Conservation (phyloP, 1,284 basidiomycete genomes). For the Leccinum idahoense region DNA sequence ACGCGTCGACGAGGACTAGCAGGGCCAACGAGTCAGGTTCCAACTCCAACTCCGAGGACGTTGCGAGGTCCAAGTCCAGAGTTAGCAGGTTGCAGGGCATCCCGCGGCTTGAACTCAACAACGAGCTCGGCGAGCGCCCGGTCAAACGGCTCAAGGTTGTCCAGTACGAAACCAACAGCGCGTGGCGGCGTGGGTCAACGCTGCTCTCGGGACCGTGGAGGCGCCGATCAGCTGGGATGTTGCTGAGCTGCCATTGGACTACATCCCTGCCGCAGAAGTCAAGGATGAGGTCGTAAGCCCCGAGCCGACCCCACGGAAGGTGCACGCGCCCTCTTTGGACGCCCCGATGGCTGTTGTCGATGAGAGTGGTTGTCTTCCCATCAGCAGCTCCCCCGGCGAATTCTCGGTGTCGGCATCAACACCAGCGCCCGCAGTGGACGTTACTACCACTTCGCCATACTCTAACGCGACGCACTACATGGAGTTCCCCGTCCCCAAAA, state of each 20-base stretch:
- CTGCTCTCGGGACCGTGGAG: constrained; percentile 19
- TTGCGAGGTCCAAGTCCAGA: neutral
- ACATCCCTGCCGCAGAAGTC: neutral
- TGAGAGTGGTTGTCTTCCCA: neutral
- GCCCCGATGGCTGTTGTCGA: constrained; percentile 1
- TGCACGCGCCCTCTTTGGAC: neutral
- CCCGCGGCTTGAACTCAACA: constrained; percentile 3
- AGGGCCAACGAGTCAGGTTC: constrained; percentile 6
- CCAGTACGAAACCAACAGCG: constrained; percentile 18
- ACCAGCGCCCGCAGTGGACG: neutral
- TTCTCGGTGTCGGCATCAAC: neutral
- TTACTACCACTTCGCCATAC: neutral
- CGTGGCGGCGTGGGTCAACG: constrained; percentile 11
- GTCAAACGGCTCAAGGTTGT: constrained; percentile 19
- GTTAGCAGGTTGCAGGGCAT: neutral
- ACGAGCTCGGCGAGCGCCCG: constrained; percentile 10
- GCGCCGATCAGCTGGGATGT: constrained; percentile 20
- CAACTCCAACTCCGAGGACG: constrained; percentile 13
- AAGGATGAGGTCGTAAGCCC: neutral
- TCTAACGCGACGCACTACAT: neutral
- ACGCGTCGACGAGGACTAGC: neutral
- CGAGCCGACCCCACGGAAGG: neutral
- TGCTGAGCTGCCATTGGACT: constrained; percentile 4
- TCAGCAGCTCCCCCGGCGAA: neutral
- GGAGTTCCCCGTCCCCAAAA: neutral